Percentiles rank a stretch among this genome's conserved stretches.
phyloP scores from a whole-genome alignment of 2,329 filamentous ascomycete genomes.

The Thelonectria olida region DNA sequence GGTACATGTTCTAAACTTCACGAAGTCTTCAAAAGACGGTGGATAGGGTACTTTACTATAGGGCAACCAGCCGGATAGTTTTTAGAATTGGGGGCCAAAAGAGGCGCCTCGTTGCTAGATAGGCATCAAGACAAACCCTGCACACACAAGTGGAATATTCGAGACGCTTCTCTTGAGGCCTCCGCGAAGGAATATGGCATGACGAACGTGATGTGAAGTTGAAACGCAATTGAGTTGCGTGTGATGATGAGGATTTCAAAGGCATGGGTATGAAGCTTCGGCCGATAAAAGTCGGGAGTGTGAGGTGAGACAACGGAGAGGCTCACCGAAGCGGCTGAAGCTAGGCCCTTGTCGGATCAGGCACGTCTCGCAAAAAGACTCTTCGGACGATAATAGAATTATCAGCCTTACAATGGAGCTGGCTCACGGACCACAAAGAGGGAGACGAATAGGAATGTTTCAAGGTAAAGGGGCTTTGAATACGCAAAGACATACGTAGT shows the following conservation, averaged over 20 bases:
- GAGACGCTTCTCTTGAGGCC: conserved; percentile 33
- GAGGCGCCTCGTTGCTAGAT: conserved; percentile 26
- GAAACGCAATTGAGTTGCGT: conserved; percentile 8
- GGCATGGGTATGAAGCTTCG: background rate
- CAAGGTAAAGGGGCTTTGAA: conserved; percentile 17
- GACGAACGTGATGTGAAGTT: conserved; percentile 3
- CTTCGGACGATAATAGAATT: conserved; percentile 20
- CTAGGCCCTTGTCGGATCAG: background rate
- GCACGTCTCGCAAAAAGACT: conserved; percentile 14
- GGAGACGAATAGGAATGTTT: conserved; percentile 27
- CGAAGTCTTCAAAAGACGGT: conserved; percentile 27
- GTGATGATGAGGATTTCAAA: conserved; percentile 13
- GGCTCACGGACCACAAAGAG: conserved; percentile 27
- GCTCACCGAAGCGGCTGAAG: conserved; percentile 7
- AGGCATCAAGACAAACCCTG: conserved; percentile 34
- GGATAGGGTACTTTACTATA: conserved; percentile 2
- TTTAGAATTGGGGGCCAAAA: conserved; percentile 21
- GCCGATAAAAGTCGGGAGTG: conserved; percentile 1
- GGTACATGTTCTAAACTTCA: conserved; percentile 36
- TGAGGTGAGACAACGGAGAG: conserved; percentile 11
- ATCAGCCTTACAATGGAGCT: conserved; percentile 34
- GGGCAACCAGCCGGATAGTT: conserved; percentile 3
- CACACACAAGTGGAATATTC: conserved; percentile 33
- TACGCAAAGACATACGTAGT: conserved; percentile 13
- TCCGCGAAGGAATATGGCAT: conserved; percentile 29